Percentiles rank a stretch among this genome's conserved stretches.
Conservation (phyloP, 352 stramenopile species). For the Thalassiosira gravida region DNA sequence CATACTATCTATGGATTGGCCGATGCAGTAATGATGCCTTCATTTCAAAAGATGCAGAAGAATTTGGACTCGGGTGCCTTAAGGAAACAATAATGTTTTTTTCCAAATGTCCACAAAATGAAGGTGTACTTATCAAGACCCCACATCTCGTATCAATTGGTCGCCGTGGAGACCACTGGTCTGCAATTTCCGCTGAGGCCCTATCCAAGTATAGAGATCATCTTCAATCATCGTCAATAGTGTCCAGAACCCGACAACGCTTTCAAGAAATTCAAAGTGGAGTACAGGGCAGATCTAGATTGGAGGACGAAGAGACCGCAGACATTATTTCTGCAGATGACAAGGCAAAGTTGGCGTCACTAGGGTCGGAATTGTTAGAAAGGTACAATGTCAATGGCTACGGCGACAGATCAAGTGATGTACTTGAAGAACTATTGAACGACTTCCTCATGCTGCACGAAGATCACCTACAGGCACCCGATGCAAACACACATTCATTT, state of each 20-base stretch:
- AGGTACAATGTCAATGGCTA: constrained; percentile 65
- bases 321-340: constrained; percentile 20
- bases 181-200: constrained; percentile 56
- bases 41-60: constrained; percentile 63
- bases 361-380: constrained; percentile 60
- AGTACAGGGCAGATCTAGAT: constrained; percentile 15
- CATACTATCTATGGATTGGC: constrained; percentile 74
- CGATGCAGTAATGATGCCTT: constrained; percentile 56
- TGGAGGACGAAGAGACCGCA: neutral
- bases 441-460: constrained; percentile 71
- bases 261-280: constrained; percentile 57
- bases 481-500: constrained; percentile 4
- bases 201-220: constrained; percentile 71
- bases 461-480: constrained; percentile 28
- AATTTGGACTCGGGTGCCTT: constrained; percentile 62
- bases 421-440: constrained; percentile 71
- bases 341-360: constrained; percentile 38
- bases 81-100: constrained; percentile 57
- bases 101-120: constrained; percentile 9
- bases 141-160: constrained; percentile 68
- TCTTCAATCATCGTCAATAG: constrained; percentile 75
- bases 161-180: constrained; percentile 73
- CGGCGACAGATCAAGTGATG: constrained; percentile 47
- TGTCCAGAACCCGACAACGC: constrained; percentile 64
- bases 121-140: constrained; percentile 43